Evolutionary conservation across 1,284 basidiomycete species (phyloP).

Genomic region (Inonotus obliquus): DNA sequence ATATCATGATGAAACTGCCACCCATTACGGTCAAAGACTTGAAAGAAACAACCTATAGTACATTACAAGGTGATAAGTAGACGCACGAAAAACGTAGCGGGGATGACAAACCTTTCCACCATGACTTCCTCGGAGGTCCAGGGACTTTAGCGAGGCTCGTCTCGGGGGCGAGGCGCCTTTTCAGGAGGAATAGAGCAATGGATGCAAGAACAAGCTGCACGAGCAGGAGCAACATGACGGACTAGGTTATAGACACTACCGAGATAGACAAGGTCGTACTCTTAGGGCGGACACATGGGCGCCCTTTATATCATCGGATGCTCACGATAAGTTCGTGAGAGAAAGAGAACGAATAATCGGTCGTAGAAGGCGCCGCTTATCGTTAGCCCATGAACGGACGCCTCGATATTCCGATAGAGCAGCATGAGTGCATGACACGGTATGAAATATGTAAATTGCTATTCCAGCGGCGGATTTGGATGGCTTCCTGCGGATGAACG

Average conservation of each 20-base stretch:
- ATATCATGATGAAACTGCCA: slow-evolving; percentile 20
- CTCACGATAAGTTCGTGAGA: too few species aligned
- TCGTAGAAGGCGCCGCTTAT: too few species aligned
- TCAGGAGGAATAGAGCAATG: slow-evolving; percentile 1
- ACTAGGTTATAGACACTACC: not conserved
- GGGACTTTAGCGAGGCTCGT: slow-evolving; percentile 6
- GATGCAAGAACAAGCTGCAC: not conserved
- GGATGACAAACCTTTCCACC: slow-evolving; percentile 1
- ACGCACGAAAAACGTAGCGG: not conserved
- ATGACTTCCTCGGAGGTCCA: slow-evolving; percentile 11
- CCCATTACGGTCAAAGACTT: slow-evolving; percentile 8
- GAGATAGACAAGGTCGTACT: not conserved
- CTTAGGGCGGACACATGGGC: not conserved
- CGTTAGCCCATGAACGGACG: too few species aligned
- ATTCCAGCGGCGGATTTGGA: too few species aligned
- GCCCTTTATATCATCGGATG: not conserved
- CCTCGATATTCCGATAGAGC: too few species aligned
- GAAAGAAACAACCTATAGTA: slow-evolving; percentile 12
- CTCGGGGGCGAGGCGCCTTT: slow-evolving; percentile 1
- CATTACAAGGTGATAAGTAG: not conserved
- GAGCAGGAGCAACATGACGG: not conserved
- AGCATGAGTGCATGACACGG: too few species aligned
- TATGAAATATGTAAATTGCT: too few species aligned
- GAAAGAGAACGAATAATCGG: too few species aligned
- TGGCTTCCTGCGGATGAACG: too few species aligned